These are phyloP conservation scores for Aspergillus hiratsukae DNA, from an alignment of 2,329 filamentous ascomycete species.

Conservation along the genomic window DNA sequence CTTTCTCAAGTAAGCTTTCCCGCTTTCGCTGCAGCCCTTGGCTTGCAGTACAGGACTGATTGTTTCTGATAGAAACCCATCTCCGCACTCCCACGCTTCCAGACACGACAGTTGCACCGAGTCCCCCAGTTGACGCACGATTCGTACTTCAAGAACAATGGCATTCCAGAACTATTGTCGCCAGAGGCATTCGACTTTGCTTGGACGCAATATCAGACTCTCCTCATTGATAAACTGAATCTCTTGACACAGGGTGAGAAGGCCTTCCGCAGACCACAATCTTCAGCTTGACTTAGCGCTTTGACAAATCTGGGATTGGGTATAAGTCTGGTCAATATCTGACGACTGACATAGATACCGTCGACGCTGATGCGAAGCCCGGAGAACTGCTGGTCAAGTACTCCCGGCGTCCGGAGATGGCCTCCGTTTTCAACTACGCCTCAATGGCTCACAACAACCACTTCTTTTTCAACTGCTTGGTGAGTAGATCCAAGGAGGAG, in stretches of 20 bases:
- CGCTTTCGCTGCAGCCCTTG: slow-evolving; percentile 4
- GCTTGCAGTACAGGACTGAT: neutral
- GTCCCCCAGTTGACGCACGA: slow-evolving; percentile 49
- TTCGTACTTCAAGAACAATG: slow-evolving; percentile 43
- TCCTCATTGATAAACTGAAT: slow-evolving; percentile 74
- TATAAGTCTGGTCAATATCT: neutral
- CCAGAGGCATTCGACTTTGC: slow-evolving; percentile 66
- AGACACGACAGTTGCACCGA: slow-evolving; percentile 39
- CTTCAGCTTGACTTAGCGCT: neutral
- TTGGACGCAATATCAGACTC: slow-evolving; percentile 76
- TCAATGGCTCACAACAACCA: slow-evolving; percentile 93
- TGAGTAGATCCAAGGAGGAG: slow-evolving; percentile 18
- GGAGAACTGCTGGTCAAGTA: slow-evolving; percentile 69
- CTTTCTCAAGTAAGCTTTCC: slow-evolving; percentile 30
- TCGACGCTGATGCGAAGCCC: slow-evolving; percentile 57
- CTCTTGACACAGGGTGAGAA: slow-evolving; percentile 62
- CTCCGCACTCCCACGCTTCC: slow-evolving; percentile 34
- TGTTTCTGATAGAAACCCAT: slow-evolving; percentile 25
- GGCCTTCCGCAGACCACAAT: neutral
- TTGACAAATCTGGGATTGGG: neutral
- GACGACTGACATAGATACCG: slow-evolving; percentile 50
- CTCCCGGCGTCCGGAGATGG: slow-evolving; percentile 72
- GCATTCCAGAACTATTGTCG: slow-evolving; percentile 68
- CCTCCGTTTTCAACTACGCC: slow-evolving; percentile 88
- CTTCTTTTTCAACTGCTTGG: slow-evolving; percentile 48